Base-by-base conservation (phyloP, 148 eudicot species). In the Arctostaphylos glauca region DNA sequence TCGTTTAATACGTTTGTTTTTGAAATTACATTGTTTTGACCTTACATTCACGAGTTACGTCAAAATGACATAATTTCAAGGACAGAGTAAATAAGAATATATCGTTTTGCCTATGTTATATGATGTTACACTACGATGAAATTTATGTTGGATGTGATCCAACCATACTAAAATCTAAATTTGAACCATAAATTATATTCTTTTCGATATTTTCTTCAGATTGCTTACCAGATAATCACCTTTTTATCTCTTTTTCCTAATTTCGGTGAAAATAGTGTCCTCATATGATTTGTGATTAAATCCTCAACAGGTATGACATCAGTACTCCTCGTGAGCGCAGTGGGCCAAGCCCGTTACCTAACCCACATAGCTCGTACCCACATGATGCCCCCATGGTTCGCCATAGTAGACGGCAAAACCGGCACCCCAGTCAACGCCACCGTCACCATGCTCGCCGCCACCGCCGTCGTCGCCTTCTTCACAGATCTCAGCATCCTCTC, bases 351-450 rank as follows among this genome's bases (percentile, higher is more conserved):
- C 38, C 86, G 93, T 18, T 91, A 91, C 76, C 60, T 89, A 14
- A 91, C 93, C 60, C 93, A 91, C 86, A 88, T 91, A 41, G 89
- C 93, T 5, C 81, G 93, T 7, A 85, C 93, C 31, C 93, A 89
- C 85, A 84, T 91, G 91, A 83, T 85, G 79, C 91, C 91, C 2
- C 92, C 92, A 4, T 73, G 86, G 80, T 84, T 91, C 19, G 90
- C 92, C 18, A 60, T 80, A 7, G 86, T 91, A 25, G 74, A 54
- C 53, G 85, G 81, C 48, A 89, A 73, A 49, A 84, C 90, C 1
- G 90, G 92, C 31, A 91, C 93, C 1, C 93, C 93, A 1, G 58
- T 87, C 38, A 84, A 91, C 47, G 93, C 93, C 16, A 88, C 93
- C 15, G 46, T 91, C 1, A 77, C 83, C 18, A 89, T 89, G 91